These are phyloP conservation scores for Astragalus glycyphyllos DNA, from an alignment of 306 rosid genomes.

Conservation along the genomic window DNA sequence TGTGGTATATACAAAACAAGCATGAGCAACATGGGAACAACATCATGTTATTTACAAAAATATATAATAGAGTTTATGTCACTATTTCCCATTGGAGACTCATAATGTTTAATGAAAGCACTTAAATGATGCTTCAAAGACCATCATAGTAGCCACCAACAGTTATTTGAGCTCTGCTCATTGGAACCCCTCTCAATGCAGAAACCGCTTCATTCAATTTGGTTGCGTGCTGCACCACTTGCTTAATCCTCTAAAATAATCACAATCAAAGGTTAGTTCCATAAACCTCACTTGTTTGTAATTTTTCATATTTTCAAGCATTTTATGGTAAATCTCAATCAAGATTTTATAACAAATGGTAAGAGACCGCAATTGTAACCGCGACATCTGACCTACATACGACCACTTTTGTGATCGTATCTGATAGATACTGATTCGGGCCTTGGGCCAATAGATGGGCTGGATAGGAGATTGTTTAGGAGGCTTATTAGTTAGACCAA, in stretches of 20 bases:
- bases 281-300: neutral
- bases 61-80: conserved; percentile 35
- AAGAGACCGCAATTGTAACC: too few species aligned
- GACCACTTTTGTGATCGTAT: too few species aligned
- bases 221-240: conserved; percentile 64
- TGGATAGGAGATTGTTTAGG: too few species aligned
- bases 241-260: conserved; percentile 72
- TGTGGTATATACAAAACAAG: conserved; percentile 31
- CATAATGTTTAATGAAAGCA: neutral
- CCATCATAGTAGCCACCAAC: conserved; percentile 68
- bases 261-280: conserved; percentile 29
- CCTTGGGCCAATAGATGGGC: too few species aligned
- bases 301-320: conserved; percentile 8
- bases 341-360: too few species aligned
- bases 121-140: conserved; percentile 41
- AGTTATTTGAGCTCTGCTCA: conserved; percentile 72
- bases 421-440: too few species aligned
- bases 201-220: conserved; percentile 71
- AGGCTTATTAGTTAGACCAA: too few species aligned
- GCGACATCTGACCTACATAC: too few species aligned
- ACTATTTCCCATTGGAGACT: neutral
- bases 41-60: conserved; percentile 37
- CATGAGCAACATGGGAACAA: conserved; percentile 8
- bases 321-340: neutral
- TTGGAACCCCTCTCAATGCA: conserved; percentile 63